Percentiles rank a stretch among this genome's conserved stretches.
phyloP scores from a whole-genome alignment of 1,139 yeast genomes.

The Meyerozyma sp. region DNA sequence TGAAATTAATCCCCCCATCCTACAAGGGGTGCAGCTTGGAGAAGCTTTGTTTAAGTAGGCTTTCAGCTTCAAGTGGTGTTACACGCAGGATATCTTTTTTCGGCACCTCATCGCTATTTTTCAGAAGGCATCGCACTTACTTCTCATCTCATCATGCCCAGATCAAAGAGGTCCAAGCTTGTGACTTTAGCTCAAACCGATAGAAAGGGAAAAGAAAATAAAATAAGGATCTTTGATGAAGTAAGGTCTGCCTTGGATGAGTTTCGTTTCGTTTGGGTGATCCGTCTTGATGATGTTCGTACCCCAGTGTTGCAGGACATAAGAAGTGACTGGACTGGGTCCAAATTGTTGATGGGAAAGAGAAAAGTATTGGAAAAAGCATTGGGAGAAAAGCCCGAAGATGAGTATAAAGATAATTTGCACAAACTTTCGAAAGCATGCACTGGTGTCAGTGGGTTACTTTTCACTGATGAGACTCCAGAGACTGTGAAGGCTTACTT shows the following conservation, averaged over 20 bases:
- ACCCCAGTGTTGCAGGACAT: conserved; percentile 93
- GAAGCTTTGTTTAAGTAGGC: not conserved
- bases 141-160: conserved; percentile 58
- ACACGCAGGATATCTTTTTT: not conserved
- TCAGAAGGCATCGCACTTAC: conserved; percentile 1
- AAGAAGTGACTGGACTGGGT: conserved; percentile 88
- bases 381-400: conserved; percentile 78
- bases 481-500: conserved; percentile 84
- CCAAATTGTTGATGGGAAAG: conserved; percentile 84
- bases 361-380: conserved; percentile 92
- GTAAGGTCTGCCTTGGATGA: conserved; percentile 77
- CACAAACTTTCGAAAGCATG: conserved; percentile 56
- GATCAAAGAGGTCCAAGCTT: conserved; percentile 89
- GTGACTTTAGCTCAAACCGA: conserved; percentile 96
- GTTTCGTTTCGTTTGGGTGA: conserved; percentile 76
- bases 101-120: conserved; percentile 2
- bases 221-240: conserved; percentile 85
- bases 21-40: not conserved
- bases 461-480: conserved; percentile 83
- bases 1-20: not conserved
- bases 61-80: not conserved
- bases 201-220: conserved; percentile 90
- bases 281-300: conserved; percentile 87
- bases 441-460: conserved; percentile 77
- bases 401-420: conserved; percentile 84